A percentile compares a stretch with the other conserved stretches of the same genome.
Conservation (phyloP, 2,329 filamentous ascomycete genomes). For the Epichloe hybrida region DNA sequence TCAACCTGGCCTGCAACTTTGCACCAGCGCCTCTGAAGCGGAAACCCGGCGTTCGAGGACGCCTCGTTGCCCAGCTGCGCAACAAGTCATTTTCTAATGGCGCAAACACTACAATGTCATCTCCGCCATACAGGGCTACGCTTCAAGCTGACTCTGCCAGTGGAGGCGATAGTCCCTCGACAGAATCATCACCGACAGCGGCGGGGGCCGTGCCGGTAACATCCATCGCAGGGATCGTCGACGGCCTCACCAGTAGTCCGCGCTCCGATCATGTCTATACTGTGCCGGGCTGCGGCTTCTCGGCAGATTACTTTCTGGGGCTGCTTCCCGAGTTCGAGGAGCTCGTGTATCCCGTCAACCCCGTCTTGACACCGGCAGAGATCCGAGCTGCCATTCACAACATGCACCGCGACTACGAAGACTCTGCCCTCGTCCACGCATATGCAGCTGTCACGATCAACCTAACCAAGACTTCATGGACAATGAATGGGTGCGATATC, state of each 20-base stretch:
- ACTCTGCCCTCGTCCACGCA: conserved; percentile 23
- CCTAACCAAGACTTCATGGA: conserved; percentile 18
- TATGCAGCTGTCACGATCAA: conserved; percentile 24
- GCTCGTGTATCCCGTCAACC: conserved; percentile 24
- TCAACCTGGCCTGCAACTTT: conserved; percentile 21
- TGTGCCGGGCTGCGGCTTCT: conserved; percentile 10
- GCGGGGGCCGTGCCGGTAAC: conserved; percentile 8
- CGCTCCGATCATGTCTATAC: conserved; percentile 1
- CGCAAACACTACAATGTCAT: background rate
- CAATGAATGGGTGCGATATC: conserved; percentile 14
- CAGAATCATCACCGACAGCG: conserved; percentile 4
- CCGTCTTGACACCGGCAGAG: conserved; percentile 19
- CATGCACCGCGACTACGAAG: conserved; percentile 20
- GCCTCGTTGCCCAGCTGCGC: conserved; percentile 22
- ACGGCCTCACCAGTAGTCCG: conserved; percentile 4
- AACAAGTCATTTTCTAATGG: conserved; percentile 9
- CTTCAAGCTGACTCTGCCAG: background rate
- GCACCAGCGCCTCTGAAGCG: conserved; percentile 19
- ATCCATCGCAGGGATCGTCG: conserved; percentile 15
- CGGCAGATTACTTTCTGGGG: conserved; percentile 19
- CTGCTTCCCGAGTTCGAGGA: conserved; percentile 21
- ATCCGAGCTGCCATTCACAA: conserved; percentile 17
- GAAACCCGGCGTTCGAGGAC: conserved; percentile 20
- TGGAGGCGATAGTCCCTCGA: conserved; percentile 6
- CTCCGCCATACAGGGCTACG: background rate